Evolutionary conservation across 2,329 filamentous ascomycete genomes (phyloP), one percentile per base, ranked within the genome.

Genomic region (Verticillium nonalfalfae): DNA sequence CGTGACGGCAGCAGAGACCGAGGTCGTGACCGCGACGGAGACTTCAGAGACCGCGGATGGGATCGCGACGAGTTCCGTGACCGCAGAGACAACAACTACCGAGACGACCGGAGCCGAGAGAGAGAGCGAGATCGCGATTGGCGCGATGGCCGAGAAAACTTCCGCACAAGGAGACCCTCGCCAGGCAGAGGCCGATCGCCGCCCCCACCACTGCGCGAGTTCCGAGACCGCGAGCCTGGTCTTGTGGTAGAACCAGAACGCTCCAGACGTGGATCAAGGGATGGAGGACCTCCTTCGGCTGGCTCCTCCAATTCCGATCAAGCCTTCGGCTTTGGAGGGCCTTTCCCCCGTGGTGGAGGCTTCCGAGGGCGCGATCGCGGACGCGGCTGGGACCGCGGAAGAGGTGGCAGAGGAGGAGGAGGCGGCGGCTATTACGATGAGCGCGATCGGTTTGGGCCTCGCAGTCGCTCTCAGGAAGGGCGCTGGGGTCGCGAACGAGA

Each of bases 221-320:
- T 85, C 63, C 82, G 78, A 66, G 76, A 85, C 62, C 72, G 81
- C 68, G 84, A 87, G 67, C 73, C 76, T 1, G 87, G 86, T 0
- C 78, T 87, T 36, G 86, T 85, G 56, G 76, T 89, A 7, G 90
- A 93, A 65, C 80, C 86, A 7, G 86, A 88, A 62, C 82, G 90
- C 62, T 85, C 86, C 18, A 81, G 89, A 60, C 81, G 89, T 56
- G 86, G 83, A 15, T 91, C 89, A 9, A 81, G 90, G 68, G 90
- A 93, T 68, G 90, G 73, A 10, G 77, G 89, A 0, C 89, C 90
- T 11, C 82, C 86, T 26, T 90, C 89, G 1, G 88, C 87, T 18
- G 87, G 87, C 4, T 91, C 90, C 3, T 86, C 85, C 10, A 86
- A 85, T 26, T 90, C 89, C 0, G 90, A 93, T 64, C 81, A 85